Percentiles rank a stretch among this genome's conserved stretches.
Evolutionary conservation across 1,284 basidiomycete genomes (phyloP).

Genomic region (Trichosporon ovoides): DNA sequence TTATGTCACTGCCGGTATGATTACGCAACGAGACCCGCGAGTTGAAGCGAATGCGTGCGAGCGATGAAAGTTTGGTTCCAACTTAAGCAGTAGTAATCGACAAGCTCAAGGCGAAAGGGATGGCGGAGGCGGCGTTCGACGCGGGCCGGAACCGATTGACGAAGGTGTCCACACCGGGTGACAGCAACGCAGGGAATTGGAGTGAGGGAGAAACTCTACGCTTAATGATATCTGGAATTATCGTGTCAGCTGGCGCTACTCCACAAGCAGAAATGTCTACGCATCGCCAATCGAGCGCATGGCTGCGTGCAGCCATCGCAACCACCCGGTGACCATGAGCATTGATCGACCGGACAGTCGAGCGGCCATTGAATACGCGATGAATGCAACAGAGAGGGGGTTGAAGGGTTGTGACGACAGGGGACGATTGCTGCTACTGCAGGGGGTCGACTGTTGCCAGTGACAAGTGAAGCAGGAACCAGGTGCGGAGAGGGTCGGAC

Average conservation of each 20-base stretch:
- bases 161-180: neutral
- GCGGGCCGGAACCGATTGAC: neutral
- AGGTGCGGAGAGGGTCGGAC: too few species aligned
- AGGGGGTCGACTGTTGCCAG: too few species aligned
- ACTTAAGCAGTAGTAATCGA: neutral
- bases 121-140: neutral
- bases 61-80: slow-evolving; percentile 1
- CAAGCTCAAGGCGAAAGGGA: neutral
- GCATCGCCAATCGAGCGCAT: neutral
- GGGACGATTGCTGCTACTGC: neutral
- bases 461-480: too few species aligned
- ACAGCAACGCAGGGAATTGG: neutral
- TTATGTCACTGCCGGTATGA: slow-evolving; percentile 3
- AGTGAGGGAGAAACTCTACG: slow-evolving; percentile 6
- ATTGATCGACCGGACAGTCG: neutral
- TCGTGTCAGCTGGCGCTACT: neutral
- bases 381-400: neutral
- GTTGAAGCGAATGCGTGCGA: neutral
- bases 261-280: neutral
- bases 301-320: too few species aligned
- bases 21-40: neutral
- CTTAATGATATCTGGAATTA: slow-evolving; percentile 3
- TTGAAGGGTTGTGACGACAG: neutral
- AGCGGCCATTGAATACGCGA: neutral
- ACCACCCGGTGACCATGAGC: too few species aligned